A percentile compares a stretch with the other conserved stretches of the same genome.
phyloP scores from a whole-genome alignment of 306 rosid species.

The Cicer pinnatifidum region DNA sequence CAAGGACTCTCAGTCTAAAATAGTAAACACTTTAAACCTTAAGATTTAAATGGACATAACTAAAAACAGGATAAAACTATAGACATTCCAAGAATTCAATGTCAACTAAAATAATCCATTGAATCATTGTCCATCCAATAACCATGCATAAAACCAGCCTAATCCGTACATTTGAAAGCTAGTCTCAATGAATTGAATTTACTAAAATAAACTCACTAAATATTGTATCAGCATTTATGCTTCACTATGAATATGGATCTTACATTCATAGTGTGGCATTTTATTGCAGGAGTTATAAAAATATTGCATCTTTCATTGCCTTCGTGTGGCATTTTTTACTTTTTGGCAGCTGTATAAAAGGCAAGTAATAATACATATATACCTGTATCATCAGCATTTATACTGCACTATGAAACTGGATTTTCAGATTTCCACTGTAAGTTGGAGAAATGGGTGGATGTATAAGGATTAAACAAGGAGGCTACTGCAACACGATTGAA shows the following conservation, averaged over 20 bases:
- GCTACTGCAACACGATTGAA: neutral
- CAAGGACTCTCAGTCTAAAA: no score
- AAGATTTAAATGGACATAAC: no score
- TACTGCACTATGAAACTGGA: slow-evolving; percentile 1
- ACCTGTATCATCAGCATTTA: slow-evolving; percentile 1
- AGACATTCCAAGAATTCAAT: neutral
- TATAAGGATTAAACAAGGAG: neutral
- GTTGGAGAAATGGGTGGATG: neutral
- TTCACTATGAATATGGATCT: no score
- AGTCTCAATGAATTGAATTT: neutral
- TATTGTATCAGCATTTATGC: no score
- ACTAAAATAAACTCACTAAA: neutral
- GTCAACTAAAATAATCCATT: neutral
- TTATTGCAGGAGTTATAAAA: neutral
- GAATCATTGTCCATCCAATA: slow-evolving; percentile 6
- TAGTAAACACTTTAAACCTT: no score
- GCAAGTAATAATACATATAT: slow-evolving; percentile 14
- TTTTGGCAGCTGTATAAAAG: neutral
- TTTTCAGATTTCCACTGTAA: neutral
- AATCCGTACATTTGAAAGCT: neutral
- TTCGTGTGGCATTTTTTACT: neutral
- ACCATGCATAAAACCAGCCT: neutral
- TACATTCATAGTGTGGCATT: no score
- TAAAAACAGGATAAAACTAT: no score
- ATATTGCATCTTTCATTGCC: neutral